Base-by-base conservation (phyloP, 306 rosid species). In the Rubus parviflorus region DNA sequence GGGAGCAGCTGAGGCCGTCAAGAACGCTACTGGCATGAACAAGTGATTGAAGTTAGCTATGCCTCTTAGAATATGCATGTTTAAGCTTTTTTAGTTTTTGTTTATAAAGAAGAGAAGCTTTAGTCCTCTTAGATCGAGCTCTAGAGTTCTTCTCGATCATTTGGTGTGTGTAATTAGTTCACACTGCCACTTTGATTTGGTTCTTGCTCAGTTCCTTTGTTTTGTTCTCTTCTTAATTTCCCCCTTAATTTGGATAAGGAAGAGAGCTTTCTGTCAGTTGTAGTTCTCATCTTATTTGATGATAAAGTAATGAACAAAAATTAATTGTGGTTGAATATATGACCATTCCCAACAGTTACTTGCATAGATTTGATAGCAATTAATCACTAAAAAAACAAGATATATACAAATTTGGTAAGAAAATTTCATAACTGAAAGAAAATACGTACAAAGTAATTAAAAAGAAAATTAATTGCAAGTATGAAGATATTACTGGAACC, bases 21-120 rank as follows among this genome's bases (percentile, higher is more conserved):
- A 93, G 86, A 75, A 90, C 68, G 90, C 93, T 17, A 86, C 90
- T 48, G 93, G 92, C 56, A 70, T 86, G 72, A 90, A 85, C 80
- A 86, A 88, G 47, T 85, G 80, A 64, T 64, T 19, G 48, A 83
- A 5, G 68, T 62, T 8, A 12, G 47, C 23, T 17, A 38, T 38
- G 48, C 70, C 15, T 16, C 43, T 14, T 16, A 8, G 23, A 14
- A 38, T 64, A 40, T 64, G 54, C 7, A 30, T 42, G 6, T 17
- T 64, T 17, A 38, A 64, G 69, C 43, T 38, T 64, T 16, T 17
- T 17, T 64, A 38, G 35, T 52, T 22, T 30, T 23, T 30, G 2
- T 62, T 61, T 45, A 48, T 12, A 17, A 58, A 19, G 4, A 46
- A 30, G 70, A 35, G 70, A 35, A 64, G 20, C 25, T 64, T 41